Evolutionary conservation across 805 yeast genomes (phyloP), one percentile per base, ranked within the genome.

Genomic region (Maudiozyma saulgeensis): DNA sequence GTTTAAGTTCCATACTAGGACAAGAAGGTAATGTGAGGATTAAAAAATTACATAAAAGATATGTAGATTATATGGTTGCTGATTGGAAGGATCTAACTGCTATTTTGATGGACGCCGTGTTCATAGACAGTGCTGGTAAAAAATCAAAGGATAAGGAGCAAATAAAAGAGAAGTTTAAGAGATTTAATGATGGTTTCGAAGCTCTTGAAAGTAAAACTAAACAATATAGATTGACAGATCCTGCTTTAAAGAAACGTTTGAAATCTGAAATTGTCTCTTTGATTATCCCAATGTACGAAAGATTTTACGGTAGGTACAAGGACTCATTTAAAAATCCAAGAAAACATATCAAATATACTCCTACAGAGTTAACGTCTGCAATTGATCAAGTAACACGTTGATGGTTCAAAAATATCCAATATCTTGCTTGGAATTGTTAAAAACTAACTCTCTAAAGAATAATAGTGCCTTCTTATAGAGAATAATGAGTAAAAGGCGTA

Each of bases 61-160:
- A 83, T 43, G 67, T 85, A 58, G 84, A 82, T 57, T 69, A 80
- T 57, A 86, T 88, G 61, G 74, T 88, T 70, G 60, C 77, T 45
- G 84, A 79, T 55, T 91, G 98, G 98, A 84, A 84, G 54, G 75
- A 75, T 50, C 80, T 86, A 23, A 88, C 96, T 3, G 75, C 86
- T 21, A 75, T 79, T 47, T 73, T 91, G 45, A 81, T 91, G 75
- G 95, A 85, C 57, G 84, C 96, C 1, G 80, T 84, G 13, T 80
- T 80, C 31, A 73, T 76, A 19, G 72, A 73, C 47, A 74, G 77
- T 40, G 49, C 64, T 18, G 77, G 76, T 35, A 76, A 70, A 54
- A 70, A 79, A 43, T 79, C 80, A n/a, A 84, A 86, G 56, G 96
- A 88, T 55, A 79, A 80, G 53, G 96, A 88, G 48, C 78, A 74